Evolutionary conservation across 1,284 basidiomycete genomes (phyloP), one percentile per base, ranked within the genome.

Genomic region (Leccinum fuscescens): DNA sequence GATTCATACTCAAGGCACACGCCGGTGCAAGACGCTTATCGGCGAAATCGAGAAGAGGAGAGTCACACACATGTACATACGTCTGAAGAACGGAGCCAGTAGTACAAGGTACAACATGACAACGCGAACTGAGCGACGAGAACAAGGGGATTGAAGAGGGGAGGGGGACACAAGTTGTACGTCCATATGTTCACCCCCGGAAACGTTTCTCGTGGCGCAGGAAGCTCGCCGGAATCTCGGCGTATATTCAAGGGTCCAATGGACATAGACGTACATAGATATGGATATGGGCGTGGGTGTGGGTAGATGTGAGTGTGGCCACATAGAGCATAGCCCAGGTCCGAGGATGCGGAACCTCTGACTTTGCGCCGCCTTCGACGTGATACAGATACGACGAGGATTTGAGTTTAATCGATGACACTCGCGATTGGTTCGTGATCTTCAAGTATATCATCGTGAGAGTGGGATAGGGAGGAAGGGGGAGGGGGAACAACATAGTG

Each of bases 331-430:
- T 49, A 24, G 48, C 24, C 35, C 49, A 44, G 9, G 31, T 35
- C 58, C 67, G n/a, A 15, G 37, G 22, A 12, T 39, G 55, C 4
- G 65, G 57, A 58, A 51, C 35, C 53, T 60, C 37, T 3, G 2
- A 7, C 56, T 61, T 49, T 46, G 44, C 44, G 7, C 69, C 53
- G 58, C 59, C 22, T 67, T 54, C 52, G 54, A 50, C 8, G 22
- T 24, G 24, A 24, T 49, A 49, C 22, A 15, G 20, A 22, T 48
- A 48, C 46, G 46, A 12, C 48, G 22, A 49, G 48, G 22, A 14
- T 53, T 54, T 46, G 9, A 54, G 66, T 67, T 67, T 55, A 33
- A 69, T 69, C 58, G 50, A 67, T 65, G 50, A 37, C 39, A 49
- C 20, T 51, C 9, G 15, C 31, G 56, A 67, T 67, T 60, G 68